These are phyloP conservation scores for Spatholobus suberectus DNA, from an alignment of 306 rosid genomes.

Conservation along the genomic window DNA sequence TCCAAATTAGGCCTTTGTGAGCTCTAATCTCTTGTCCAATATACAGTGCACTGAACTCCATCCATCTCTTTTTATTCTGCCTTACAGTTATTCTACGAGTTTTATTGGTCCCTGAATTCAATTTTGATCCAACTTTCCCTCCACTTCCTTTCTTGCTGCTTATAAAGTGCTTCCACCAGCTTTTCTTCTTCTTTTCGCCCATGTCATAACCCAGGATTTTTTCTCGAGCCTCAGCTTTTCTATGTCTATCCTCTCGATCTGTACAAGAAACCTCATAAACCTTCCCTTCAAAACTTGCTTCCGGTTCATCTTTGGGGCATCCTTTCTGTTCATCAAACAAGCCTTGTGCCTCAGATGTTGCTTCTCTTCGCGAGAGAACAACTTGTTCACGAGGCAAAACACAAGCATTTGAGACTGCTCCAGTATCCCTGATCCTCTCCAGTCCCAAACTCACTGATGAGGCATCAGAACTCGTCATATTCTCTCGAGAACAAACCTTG, in stretches of 20 bases:
- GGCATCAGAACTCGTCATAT: slow-evolving; percentile 31
- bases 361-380: slow-evolving; percentile 28
- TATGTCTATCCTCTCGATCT: slow-evolving; percentile 27
- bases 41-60: slow-evolving; percentile 71
- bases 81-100: slow-evolving; percentile 52
- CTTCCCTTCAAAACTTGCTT: slow-evolving; percentile 34
- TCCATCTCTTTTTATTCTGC: slow-evolving; percentile 63
- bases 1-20: slow-evolving; percentile 80
- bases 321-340: slow-evolving; percentile 33
- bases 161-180: slow-evolving; percentile 66
- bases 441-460: slow-evolving; percentile 34
- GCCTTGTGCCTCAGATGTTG: slow-evolving; percentile 28
- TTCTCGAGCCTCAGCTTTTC: slow-evolving; percentile 46
- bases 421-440: slow-evolving; percentile 59
- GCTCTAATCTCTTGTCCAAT: slow-evolving; percentile 78
- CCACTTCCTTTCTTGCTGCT: slow-evolving; percentile 38
- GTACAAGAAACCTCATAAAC: slow-evolving; percentile 33
- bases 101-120: slow-evolving; percentile 14
- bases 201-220: slow-evolving; percentile 30
- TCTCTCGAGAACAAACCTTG: slow-evolving; percentile 34
- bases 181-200: slow-evolving; percentile 48
- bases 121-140: slow-evolving; percentile 42
- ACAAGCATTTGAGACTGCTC: slow-evolving; percentile 50
- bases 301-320: slow-evolving; percentile 25
- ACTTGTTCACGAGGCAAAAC: slow-evolving; percentile 18